Conservation (phyloP, 2,329 filamentous ascomycete genomes). For the Xylaria sp. region DNA sequence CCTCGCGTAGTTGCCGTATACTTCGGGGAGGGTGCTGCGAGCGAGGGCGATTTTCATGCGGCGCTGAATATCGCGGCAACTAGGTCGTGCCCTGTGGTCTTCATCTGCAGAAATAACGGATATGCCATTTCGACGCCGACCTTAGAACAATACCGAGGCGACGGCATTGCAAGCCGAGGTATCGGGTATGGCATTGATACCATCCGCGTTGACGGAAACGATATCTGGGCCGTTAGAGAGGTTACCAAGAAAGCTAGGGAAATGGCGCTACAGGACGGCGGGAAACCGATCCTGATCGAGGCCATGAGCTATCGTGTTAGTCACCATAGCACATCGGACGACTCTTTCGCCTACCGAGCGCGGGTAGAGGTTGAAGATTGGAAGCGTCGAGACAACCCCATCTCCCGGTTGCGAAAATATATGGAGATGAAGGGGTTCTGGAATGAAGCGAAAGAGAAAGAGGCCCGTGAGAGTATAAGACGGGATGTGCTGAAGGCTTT, state of each 20-base stretch:
- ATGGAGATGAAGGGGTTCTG: conserved; percentile 85
- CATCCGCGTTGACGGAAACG: conserved; percentile 92
- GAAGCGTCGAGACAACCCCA: conserved; percentile 90
- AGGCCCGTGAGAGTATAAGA: conserved; percentile 70
- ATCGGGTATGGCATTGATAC: conserved; percentile 95
- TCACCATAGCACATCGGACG: conserved; percentile 96
- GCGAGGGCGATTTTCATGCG: conserved; percentile 91
- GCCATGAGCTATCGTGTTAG: conserved; percentile 98
- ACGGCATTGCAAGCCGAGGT: conserved; percentile 87
- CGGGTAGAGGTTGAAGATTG: conserved; percentile 94
- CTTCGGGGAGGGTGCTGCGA: conserved; percentile 91
- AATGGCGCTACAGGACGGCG: conserved; percentile 82
- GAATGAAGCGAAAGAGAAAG: conserved; percentile 85
- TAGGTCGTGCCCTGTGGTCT: conserved; percentile 84
- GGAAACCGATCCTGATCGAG: conserved; percentile 86
- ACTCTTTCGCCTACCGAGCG: conserved; percentile 95
- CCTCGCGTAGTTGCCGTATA: conserved; percentile 81
- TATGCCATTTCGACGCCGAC: conserved; percentile 92
- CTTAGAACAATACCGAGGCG: conserved; percentile 88
- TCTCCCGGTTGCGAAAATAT: conserved; percentile 87
- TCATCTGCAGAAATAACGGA: conserved; percentile 93
- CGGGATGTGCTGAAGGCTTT: conserved; percentile 87
- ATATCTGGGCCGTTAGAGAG: conserved; percentile 88
- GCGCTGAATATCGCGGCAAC: conserved; percentile 92
- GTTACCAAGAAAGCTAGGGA: conserved; percentile 80